These are phyloP conservation scores for Larix kaempferi DNA, from an alignment of 75 land plant species.

Conservation along the genomic window DNA sequence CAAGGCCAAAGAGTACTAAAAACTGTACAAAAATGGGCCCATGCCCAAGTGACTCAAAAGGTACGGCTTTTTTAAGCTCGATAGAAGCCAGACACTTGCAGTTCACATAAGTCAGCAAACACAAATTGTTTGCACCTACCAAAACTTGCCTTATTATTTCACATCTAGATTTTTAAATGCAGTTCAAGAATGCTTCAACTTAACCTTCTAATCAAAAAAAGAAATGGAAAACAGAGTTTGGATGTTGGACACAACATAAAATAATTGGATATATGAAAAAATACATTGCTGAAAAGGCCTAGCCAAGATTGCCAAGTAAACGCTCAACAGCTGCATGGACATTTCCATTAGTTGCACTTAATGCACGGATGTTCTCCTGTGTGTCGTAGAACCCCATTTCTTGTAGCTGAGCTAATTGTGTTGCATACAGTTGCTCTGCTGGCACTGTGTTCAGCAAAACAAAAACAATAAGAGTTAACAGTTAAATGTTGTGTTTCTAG, in stretches of 20 bases:
- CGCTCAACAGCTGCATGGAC: slow-evolving; percentile 95
- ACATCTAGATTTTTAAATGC: background rate
- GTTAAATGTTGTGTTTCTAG: background rate
- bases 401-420: slow-evolving; percentile 84
- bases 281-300: slow-evolving; percentile 14
- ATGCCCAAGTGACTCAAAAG: background rate
- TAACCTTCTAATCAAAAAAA: background rate
- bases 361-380: slow-evolving; percentile 84
- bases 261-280: slow-evolving; percentile 7
- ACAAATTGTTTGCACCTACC: slow-evolving; percentile 10
- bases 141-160: slow-evolving; percentile 10
- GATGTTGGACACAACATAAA: background rate
- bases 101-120: slow-evolving; percentile 4
- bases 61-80: slow-evolving; percentile 2
- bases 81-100: background rate
- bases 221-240: background rate
- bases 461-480: background rate
- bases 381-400: slow-evolving; percentile 97
- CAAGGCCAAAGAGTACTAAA: background rate
- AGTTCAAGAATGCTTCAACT: background rate
- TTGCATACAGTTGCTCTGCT: slow-evolving; percentile 89
- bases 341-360: slow-evolving; percentile 81
- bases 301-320: slow-evolving; percentile 70
- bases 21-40: slow-evolving; percentile 5
- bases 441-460: slow-evolving; percentile 46